Evolutionary conservation across 345 rosid genomes (phyloP).

Genomic region (Pugionium dolabratum): DNA sequence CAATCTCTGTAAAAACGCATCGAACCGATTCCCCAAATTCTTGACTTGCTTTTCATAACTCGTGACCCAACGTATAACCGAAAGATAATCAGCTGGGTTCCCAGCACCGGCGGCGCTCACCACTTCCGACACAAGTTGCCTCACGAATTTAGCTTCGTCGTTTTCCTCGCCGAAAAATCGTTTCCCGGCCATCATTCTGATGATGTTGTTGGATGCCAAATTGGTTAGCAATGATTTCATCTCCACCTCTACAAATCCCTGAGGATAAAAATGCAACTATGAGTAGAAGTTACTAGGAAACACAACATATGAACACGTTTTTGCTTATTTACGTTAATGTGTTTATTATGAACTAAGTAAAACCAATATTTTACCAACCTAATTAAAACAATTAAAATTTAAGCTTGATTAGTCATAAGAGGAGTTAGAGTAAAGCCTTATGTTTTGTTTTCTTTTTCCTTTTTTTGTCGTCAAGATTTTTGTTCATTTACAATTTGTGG

Average conservation of each 20-base stretch:
- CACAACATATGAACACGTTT: background rate
- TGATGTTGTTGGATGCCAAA: constrained; percentile 42
- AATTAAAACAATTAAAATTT: background rate
- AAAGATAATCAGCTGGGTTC: constrained; percentile 48
- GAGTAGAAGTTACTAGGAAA: background rate
- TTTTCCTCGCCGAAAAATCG: constrained; percentile 49
- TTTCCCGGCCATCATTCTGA: constrained; percentile 49
- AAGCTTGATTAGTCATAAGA: background rate
- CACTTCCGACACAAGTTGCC: constrained; percentile 42
- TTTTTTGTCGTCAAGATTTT: background rate
- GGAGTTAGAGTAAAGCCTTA: background rate
- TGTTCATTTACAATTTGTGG: background rate
- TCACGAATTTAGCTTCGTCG: constrained; percentile 45
- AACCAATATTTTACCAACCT: constrained; percentile 2
- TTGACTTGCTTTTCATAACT: constrained; percentile 35
- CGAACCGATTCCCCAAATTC: constrained; percentile 31
- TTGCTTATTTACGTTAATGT: background rate
- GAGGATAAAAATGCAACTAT: background rate
- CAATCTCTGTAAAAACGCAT: constrained; percentile 47
- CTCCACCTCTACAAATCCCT: constrained; percentile 43
- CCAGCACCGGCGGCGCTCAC: constrained; percentile 32
- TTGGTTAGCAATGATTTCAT: constrained; percentile 42
- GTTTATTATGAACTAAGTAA: background rate
- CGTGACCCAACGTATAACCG: constrained; percentile 46
- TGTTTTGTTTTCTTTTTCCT: background rate